Evolutionary conservation across 805 yeast species (phyloP).

Genomic region (Vanderwaltozyma yarrowii): DNA sequence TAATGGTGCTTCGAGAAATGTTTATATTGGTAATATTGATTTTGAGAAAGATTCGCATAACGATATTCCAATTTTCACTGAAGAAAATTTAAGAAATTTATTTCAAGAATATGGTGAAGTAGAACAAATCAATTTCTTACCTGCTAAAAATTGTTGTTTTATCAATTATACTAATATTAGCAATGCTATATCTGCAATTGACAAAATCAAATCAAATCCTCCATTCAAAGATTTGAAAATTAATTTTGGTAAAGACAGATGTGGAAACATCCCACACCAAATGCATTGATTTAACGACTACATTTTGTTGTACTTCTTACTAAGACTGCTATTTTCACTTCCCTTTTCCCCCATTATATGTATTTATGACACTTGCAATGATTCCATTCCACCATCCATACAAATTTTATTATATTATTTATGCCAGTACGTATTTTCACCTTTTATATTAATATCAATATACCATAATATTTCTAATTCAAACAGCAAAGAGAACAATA

Average conservation of each 20-base stretch:
- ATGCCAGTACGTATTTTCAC: no score
- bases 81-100: constrained; percentile 54
- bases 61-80: constrained; percentile 33
- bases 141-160: constrained; percentile 80
- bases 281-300: background rate
- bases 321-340: no score
- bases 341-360: no score
- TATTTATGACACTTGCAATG: no score
- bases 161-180: constrained; percentile 86
- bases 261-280: constrained; percentile 89
- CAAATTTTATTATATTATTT: no score
- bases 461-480: no score
- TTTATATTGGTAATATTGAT: constrained; percentile 71
- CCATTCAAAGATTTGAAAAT: constrained; percentile 66
- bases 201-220: constrained; percentile 69
- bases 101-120: constrained; percentile 84
- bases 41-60: constrained; percentile 19
- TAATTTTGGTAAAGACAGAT: constrained; percentile 88
- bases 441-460: no score
- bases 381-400: no score
- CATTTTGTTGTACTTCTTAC: no score
- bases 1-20: constrained; percentile 89
- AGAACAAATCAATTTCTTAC: constrained; percentile 84
- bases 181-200: constrained; percentile 85
- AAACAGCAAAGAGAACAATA: no score